Evolutionary conservation across 139 green algal species (phyloP), one percentile per base, ranked within the genome.

Genomic region (Chlamydomonas eustigma): DNA sequence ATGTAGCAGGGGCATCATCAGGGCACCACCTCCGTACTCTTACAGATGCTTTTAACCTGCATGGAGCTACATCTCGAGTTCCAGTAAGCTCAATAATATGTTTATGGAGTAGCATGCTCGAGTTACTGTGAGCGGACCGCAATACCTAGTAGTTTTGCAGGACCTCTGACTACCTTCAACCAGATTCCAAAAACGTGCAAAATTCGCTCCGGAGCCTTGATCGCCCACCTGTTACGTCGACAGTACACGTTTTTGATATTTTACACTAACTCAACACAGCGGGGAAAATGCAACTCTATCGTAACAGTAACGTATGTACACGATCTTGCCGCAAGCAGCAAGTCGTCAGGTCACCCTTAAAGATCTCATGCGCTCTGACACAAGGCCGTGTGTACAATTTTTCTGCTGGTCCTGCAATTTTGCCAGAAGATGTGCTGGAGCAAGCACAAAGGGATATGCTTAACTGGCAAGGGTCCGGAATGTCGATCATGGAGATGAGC

Each of bases 401-500:
- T 67, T 81, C 74, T 4, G 85, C 85, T 3, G 96, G 96, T 3
- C 96, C 96, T 2, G 96, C 96, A 2, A 88, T 86, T 22, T 87
- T 99, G 44, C 94, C 94, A 4, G 31, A 95, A 22, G 87, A 93
- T 34, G 96, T 99, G 33, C 88, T 99, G 71, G 86, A 97, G 85
- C 51, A 92, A 71, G 89, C 93, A 1, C 92, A 98, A 84, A 76
- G 71, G 8, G 96, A 99, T n/a, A 76, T 98, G 32, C 66, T 99
- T n/a, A 97, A 97, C 88, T 99, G 88, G 86, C 83, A 89, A 34
- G 88, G 88, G 51, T 86, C 71, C 71, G 95, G 96, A 71, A 96
- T 97, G 89, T 93, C 85, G 79, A 93, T 99, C 8, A 97, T 98
- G 92, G 96, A 99, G 90, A 99, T 99, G 96, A 93, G 81, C 65